These are phyloP conservation scores for Clitoria ternatea DNA, from an alignment of 306 rosid species.

Conservation along the genomic window DNA sequence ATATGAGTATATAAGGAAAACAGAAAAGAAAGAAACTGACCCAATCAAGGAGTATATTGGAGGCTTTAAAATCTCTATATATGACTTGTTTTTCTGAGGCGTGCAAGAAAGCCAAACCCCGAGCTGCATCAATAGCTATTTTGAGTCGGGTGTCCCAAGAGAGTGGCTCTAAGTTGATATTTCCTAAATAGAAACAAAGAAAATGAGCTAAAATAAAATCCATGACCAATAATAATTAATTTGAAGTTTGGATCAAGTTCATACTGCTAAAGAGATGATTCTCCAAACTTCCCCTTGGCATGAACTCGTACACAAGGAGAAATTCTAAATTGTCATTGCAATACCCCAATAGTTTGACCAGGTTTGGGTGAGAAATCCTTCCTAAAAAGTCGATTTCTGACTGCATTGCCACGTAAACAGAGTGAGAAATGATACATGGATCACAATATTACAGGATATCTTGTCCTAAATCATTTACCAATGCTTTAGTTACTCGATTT, in stretches of 20 bases:
- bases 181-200: conserved; percentile 41
- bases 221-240: neutral
- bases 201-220: conserved; percentile 8
- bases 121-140: conserved; percentile 85
- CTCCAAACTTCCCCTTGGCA: conserved; percentile 91
- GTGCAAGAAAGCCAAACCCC: conserved; percentile 81
- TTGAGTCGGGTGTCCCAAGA: conserved; percentile 71
- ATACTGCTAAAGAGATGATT: conserved; percentile 84
- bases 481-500: too few relatives aligned
- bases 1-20: neutral
- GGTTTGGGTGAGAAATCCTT: conserved; percentile 75
- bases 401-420: conserved; percentile 41
- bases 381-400: conserved; percentile 83
- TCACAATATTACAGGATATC: too few relatives aligned
- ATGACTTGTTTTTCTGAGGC: conserved; percentile 65
- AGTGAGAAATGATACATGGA: neutral
- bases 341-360: conserved; percentile 76
- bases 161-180: conserved; percentile 41
- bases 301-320: conserved; percentile 88
- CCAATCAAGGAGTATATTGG: conserved; percentile 86
- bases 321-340: conserved; percentile 64
- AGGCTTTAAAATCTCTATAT: conserved; percentile 90
- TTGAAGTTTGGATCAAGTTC: conserved; percentile 24
- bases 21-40: conserved; percentile 27
- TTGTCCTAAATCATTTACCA: too few relatives aligned